phyloP scores from a whole-genome alignment of 768 basidiomycete genomes.

The Pulveroboletus frians region DNA sequence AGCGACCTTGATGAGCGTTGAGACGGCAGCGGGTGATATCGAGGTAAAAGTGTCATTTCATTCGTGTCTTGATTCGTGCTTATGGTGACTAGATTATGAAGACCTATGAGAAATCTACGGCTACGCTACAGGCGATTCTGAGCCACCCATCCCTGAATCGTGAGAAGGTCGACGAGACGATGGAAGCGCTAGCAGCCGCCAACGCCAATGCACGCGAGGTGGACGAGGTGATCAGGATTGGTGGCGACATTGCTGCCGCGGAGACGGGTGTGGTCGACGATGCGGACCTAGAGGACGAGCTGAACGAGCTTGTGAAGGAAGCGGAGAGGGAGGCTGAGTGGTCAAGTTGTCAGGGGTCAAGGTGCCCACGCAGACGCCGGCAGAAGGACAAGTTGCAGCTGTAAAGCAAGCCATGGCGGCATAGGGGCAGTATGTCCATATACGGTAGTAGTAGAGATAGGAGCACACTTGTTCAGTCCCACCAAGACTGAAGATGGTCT shows the following conservation, averaged over 20 bases:
- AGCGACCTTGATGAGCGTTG: conserved; percentile 72
- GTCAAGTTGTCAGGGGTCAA: conserved; percentile 19
- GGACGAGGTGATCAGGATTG: conserved; percentile 68
- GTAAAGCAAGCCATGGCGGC: conserved; percentile 6
- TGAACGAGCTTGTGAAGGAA: conserved; percentile 50
- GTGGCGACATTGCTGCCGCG: conserved; percentile 55
- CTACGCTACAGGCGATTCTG: conserved; percentile 70
- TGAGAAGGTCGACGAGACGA: conserved; percentile 77
- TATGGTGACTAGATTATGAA: conserved; percentile 62
- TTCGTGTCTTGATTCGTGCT: not conserved
- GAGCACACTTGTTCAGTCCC: not conserved
- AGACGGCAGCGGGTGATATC: conserved; percentile 84
- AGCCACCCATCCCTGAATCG: conserved; percentile 74
- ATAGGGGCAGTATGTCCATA: conserved; percentile 2
- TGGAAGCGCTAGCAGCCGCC: conserved; percentile 82
- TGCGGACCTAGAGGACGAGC: conserved; percentile 59
- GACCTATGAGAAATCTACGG: conserved; percentile 77
- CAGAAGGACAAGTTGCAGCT: not conserved
- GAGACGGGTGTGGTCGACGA: conserved; percentile 48
- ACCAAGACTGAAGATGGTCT: conserved; percentile 45
- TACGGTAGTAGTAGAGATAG: conserved; percentile 13
- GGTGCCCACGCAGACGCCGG: conserved; percentile 15
- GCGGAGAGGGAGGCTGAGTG: conserved; percentile 33
- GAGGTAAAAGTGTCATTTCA: conserved; percentile 49
- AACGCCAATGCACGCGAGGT: conserved; percentile 80